Base-by-base conservation (phyloP, 2,329 filamentous ascomycete genomes). In the Ceratocystis ficicola region DNA sequence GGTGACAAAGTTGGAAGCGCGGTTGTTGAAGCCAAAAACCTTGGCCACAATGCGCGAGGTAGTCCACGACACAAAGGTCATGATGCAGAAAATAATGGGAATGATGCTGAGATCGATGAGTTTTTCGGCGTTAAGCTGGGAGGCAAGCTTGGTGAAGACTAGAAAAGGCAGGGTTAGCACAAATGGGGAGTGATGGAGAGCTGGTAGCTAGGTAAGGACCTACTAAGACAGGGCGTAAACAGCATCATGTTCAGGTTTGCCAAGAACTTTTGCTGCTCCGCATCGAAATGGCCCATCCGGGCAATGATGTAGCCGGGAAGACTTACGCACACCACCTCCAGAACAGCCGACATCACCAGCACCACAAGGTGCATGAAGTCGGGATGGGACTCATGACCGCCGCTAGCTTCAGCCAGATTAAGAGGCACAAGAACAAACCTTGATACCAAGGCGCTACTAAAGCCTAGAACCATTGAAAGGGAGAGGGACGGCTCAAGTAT, bases 141-240 rank as follows among this genome's bases (percentile, higher is more conserved):
- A 95, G 5, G 92, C 94, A 48, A 99, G 83, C 76, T 99, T 99
- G 17, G 90, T 96, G 76, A 97, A 99, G 75, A 99, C 91, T 66
- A 3, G 62, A 10, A 36, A 10, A 28, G 20, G 20, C 25, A 15
- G 5, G 25, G 30, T 41, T 46, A 44, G 22, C 30, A 55, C 25
- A 60, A 44, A 15, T 10, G 10, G 25, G 15, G 8, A 15, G 12
- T 25, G 20, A 50, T 7, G 25, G 46, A 20, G 15, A 20, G 44
- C 20, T 2, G 20, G 50, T 55, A 20, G 15, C 2, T 17, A 15
- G 28, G 52, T 28, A 32, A 32, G 25, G 6, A 77, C 86, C 69
- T 85, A 95, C 90, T 95, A 69, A 99, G 85, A 75, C 94, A 97
- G 70, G 94, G 94, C 36, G 94, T 99, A 76, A 99, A 99, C 52